phyloP scores from a whole-genome alignment of 495 filamentous ascomycete genomes.

The Annulohypoxylon maeteangense region DNA sequence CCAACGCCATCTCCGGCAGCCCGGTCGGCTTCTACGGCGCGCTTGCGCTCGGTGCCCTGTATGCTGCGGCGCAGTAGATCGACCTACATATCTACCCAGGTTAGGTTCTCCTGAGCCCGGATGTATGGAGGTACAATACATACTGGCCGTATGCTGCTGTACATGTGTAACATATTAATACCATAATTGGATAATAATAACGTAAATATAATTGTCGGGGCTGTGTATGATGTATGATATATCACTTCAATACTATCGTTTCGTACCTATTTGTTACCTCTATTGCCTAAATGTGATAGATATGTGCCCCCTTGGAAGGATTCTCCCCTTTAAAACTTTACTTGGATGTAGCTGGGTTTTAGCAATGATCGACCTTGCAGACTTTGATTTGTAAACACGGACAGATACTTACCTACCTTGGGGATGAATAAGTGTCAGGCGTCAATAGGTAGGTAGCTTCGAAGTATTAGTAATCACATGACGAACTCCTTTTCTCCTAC shows the following conservation, averaged over 20 bases:
- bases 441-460: too few species aligned
- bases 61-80: conserved; percentile 34
- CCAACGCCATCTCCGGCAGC: conserved; percentile 24
- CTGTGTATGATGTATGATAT: conserved; percentile 2
- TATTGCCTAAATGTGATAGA: background rate
- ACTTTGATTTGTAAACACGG: background rate
- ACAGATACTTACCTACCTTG: too few species aligned
- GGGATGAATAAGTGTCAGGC: too few species aligned
- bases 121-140: too few species aligned
- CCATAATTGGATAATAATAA: background rate
- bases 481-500: too few species aligned
- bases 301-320: background rate
- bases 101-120: too few species aligned
- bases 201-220: background rate
- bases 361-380: background rate
- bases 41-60: conserved; percentile 36
- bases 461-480: too few species aligned
- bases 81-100: too few species aligned
- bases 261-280: background rate
- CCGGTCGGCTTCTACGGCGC: conserved; percentile 39
- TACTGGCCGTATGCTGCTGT: too few species aligned
- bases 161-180: background rate
- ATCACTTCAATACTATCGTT: background rate
- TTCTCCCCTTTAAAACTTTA: background rate
- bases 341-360: background rate